These are phyloP conservation scores for Wakefieldia striispora DNA, from an alignment of 768 basidiomycete genomes.

Conservation along the genomic window DNA sequence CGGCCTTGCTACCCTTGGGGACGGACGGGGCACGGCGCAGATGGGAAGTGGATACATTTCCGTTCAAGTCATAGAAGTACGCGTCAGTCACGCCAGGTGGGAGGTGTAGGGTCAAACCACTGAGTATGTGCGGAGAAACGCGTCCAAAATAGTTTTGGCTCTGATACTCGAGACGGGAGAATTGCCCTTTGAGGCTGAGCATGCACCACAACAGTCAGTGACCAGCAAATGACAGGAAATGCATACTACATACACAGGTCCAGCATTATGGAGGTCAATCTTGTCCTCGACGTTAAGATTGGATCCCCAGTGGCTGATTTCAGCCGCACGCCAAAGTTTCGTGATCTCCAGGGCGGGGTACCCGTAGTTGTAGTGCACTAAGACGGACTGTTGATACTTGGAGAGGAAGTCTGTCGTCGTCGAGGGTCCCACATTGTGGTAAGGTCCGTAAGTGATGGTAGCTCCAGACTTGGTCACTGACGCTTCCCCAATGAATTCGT, in stretches of 20 bases:
- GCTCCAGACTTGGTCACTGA: conserved; percentile 71
- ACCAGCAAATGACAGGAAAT: neutral
- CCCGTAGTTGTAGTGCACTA: conserved; percentile 81
- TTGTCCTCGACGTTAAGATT: conserved; percentile 94
- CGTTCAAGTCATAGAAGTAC: conserved; percentile 90
- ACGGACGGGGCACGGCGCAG: conserved; percentile 69
- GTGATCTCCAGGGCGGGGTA: conserved; percentile 76
- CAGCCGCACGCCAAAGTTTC: conserved; percentile 71
- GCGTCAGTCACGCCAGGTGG: conserved; percentile 79
- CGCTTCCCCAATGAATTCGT: conserved; percentile 58
- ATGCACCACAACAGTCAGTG: neutral
- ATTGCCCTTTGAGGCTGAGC: conserved; percentile 87
- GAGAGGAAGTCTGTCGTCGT: conserved; percentile 53
- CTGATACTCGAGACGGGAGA: conserved; percentile 89
- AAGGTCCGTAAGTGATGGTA: conserved; percentile 88
- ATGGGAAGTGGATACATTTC: conserved; percentile 94
- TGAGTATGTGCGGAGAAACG: conserved; percentile 66
- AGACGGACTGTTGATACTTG: conserved; percentile 60
- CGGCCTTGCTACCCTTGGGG: conserved; percentile 51
- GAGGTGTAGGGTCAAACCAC: conserved; percentile 73
- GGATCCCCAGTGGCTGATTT: conserved; percentile 96
- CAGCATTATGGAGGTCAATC: conserved; percentile 82
- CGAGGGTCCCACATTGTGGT: conserved; percentile 68
- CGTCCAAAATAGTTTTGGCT: conserved; percentile 67
- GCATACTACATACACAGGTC: conserved; percentile 67